Evolutionary conservation across 1,284 basidiomycete species (phyloP).

Genomic region (Boletellus sp.): DNA sequence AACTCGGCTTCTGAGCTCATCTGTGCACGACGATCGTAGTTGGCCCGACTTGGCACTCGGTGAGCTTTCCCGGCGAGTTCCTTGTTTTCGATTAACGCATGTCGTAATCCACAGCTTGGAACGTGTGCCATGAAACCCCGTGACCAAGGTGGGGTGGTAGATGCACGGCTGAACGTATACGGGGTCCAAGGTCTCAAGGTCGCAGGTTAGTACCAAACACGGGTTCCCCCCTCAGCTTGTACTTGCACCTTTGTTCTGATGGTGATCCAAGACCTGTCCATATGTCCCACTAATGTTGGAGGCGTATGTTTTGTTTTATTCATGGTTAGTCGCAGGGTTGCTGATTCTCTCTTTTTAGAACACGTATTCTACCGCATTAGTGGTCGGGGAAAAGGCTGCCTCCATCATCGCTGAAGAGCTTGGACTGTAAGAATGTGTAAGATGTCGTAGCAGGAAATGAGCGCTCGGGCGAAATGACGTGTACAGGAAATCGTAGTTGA

Average conservation of each 20-base stretch:
- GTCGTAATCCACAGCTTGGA: constrained; percentile 17
- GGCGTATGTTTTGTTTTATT: constrained; percentile 16
- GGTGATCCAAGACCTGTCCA: constrained; percentile 27
- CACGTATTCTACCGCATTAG: no score
- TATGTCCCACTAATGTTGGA: constrained; percentile 30
- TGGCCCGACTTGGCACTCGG: constrained; percentile 54
- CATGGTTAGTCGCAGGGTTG: no score
- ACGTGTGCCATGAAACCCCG: constrained; percentile 33
- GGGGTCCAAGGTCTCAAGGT: constrained; percentile 27
- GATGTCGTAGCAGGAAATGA: no score
- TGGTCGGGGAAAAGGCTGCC: no score
- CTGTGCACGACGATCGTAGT: no score
- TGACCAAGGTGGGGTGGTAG: constrained; percentile 26
- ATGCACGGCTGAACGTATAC: constrained; percentile 29
- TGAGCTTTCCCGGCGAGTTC: constrained; percentile 25
- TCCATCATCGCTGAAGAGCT: no score
- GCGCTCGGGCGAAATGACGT: no score
- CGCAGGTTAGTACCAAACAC: constrained; percentile 17
- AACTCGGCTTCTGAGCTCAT: not conserved
- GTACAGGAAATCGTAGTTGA: no score
- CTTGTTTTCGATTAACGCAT: not conserved
- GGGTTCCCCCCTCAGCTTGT: no score
- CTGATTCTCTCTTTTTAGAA: no score
- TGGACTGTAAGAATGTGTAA: no score
- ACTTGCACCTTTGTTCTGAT: not conserved